These are phyloP conservation scores for Ziziphus jujuba DNA, from an alignment of 306 rosid genomes.

Conservation along the genomic window DNA sequence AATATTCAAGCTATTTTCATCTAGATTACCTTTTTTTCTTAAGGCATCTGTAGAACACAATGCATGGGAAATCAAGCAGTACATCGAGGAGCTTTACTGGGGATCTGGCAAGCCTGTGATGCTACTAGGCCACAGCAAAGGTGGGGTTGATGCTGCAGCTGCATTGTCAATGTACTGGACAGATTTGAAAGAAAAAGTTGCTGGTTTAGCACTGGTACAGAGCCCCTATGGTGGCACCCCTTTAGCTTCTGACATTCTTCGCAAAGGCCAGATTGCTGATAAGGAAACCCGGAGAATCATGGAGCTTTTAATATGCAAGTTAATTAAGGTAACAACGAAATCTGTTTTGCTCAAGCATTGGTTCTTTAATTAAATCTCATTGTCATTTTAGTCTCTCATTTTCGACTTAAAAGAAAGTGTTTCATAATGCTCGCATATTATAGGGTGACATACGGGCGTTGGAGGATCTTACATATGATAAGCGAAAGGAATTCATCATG, in stretches of 20 bases:
- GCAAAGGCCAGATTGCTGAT: constrained; percentile 82
- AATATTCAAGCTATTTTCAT: background rate
- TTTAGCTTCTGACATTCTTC: constrained; percentile 73
- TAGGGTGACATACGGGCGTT: constrained; percentile 78
- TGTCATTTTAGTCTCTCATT: background rate
- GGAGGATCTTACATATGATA: constrained; percentile 85
- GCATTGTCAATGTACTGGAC: constrained; percentile 67
- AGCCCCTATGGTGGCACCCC: constrained; percentile 91
- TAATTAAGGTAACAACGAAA: constrained; percentile 51
- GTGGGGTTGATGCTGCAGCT: constrained; percentile 83
- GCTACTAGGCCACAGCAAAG: constrained; percentile 89
- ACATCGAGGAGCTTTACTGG: constrained; percentile 82
- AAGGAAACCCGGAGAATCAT: constrained; percentile 65
- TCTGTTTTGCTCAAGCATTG: too few relatives aligned
- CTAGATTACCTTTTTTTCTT: constrained; percentile 1
- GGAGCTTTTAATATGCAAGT: constrained; percentile 85
- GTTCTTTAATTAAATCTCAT: too few relatives aligned
- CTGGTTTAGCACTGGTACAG: constrained; percentile 79
- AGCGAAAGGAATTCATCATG: constrained; percentile 67
- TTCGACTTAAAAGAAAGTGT: background rate
- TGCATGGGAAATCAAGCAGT: constrained; percentile 77
- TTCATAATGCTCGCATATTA: background rate
- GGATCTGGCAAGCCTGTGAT: constrained; percentile 76
- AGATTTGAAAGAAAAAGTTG: constrained; percentile 76
- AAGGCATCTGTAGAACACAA: constrained; percentile 82